phyloP scores from a whole-genome alignment of 441 rosid genomes.

The Euphorbia corollata region DNA sequence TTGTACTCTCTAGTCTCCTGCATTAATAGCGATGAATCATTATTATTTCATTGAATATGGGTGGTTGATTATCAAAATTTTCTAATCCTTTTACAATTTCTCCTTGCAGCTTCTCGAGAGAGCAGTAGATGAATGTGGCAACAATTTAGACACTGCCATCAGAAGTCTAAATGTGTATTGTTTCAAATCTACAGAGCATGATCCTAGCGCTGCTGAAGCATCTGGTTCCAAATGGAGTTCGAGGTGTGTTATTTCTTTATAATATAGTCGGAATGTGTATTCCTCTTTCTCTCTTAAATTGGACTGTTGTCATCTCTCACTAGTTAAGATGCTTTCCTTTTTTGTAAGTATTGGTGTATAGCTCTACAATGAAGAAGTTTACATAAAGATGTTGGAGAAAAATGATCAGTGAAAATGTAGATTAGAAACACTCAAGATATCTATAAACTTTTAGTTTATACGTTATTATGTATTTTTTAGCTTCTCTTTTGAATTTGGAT shows the following conservation, averaged over 20 bases:
- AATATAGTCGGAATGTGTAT: not conserved
- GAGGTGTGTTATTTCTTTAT: not conserved
- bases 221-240: not conserved
- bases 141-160: conserved; percentile 76
- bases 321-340: not conserved
- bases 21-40: too few species aligned
- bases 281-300: not conserved
- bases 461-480: too few species aligned
- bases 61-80: too few species aligned
- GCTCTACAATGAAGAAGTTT: too few species aligned
- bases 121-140: conserved; percentile 66
- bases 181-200: conserved; percentile 38
- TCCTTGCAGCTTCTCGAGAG: conserved; percentile 55
- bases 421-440: too few species aligned
- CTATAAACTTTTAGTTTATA: too few species aligned
- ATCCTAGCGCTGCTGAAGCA: conserved; percentile 20
- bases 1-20: not conserved
- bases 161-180: conserved; percentile 67
- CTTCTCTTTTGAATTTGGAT: too few species aligned
- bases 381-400: too few species aligned
- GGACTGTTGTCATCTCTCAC: not conserved
- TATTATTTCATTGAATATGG: not conserved
- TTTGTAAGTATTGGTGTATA: too few species aligned
- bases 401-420: too few species aligned
- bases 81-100: not conserved